A percentile compares a stretch with the other conserved stretches of the same genome.
Conservation (phyloP, 2,329 filamentous ascomycete genomes). For the Alternaria gansuensis region DNA sequence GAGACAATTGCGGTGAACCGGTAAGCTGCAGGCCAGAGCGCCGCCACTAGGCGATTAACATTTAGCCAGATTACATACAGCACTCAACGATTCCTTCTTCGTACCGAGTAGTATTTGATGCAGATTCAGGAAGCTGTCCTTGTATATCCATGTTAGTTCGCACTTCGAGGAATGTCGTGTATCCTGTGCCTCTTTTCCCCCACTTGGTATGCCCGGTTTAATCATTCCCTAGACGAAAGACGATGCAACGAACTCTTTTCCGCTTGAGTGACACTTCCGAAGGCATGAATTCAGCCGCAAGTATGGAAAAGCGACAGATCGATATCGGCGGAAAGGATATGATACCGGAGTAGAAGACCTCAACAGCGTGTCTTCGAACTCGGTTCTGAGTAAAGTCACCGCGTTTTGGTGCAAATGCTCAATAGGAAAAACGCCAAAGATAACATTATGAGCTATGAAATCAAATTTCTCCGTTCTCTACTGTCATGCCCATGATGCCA, state of each 20-base stretch:
- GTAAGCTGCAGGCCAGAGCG: constrained; percentile 26
- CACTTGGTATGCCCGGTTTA: neutral
- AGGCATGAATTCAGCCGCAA: neutral
- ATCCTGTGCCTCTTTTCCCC: neutral
- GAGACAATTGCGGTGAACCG: constrained; percentile 10
- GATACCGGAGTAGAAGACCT: constrained; percentile 8
- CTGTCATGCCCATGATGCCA: neutral
- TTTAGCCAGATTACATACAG: constrained; percentile 45
- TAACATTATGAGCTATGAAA: neutral
- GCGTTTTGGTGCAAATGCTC: neutral
- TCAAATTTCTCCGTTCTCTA: neutral
- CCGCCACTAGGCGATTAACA: constrained; percentile 18
- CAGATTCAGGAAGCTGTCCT: neutral
- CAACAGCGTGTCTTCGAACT: neutral
- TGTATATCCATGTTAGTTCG: neutral
- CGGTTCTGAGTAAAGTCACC: neutral
- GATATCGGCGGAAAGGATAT: constrained; percentile 2
- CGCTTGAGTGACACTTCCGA: neutral
- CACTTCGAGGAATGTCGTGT: neutral
- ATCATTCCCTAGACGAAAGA: neutral
- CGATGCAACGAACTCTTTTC: neutral
- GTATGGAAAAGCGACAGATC: constrained; percentile 6
- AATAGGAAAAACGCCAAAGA: neutral
- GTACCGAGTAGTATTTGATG: neutral
- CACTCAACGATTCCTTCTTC: neutral